Base-by-base conservation (phyloP, 495 filamentous ascomycete species). In the Penicillium desertorum region DNA sequence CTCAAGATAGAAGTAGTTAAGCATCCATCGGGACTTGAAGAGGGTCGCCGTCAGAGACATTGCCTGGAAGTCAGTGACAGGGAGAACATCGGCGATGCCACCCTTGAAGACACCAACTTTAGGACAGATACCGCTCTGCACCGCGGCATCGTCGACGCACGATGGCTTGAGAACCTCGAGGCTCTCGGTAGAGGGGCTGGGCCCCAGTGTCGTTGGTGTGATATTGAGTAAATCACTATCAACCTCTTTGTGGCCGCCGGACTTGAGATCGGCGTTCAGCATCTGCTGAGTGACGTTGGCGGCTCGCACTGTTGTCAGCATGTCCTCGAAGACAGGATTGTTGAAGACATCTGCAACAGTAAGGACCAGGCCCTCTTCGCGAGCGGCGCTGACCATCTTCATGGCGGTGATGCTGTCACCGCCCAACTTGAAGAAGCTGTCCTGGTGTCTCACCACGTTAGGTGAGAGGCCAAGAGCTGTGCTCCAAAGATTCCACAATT, bases 391-490 rank as follows among this genome's bases (percentile, higher is more conserved):
- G 9, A 86, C 86, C 44, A 89, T 73, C 67, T 83, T 86, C 83
- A 89, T 89, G 11, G 86, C 85, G 7, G 79, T 77, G 54, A 89
- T 86, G 50, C 85, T 80, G 49, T 81, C 78, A 42, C 78, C 78
- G 23, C 78, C 78, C 14, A 79, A 54, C 23, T 74, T 75, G 59
- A 81, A 80, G 68, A 81, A 81, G 50, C 74, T 78, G 48, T 73
- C 74, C 34, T 76, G 71, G 43, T 71, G 67, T 44, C 71, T 69
- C 22, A 80, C 70, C 8, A 68, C 63, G 19, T 72, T 67, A 14
- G 70, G 67, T 7, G 73, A 66, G 4, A 78, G 53, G n/a, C 72
- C 75, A 36, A 81, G 62, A 9, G 75, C 71, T 43, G 70, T 66
- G 49, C 75, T 76, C 78, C 78, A 81, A 43, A 79, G 71, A 23